These are phyloP conservation scores for Pestalotiopsis sp. DNA, from an alignment of 2,329 filamentous ascomycete genomes.

Conservation along the genomic window DNA sequence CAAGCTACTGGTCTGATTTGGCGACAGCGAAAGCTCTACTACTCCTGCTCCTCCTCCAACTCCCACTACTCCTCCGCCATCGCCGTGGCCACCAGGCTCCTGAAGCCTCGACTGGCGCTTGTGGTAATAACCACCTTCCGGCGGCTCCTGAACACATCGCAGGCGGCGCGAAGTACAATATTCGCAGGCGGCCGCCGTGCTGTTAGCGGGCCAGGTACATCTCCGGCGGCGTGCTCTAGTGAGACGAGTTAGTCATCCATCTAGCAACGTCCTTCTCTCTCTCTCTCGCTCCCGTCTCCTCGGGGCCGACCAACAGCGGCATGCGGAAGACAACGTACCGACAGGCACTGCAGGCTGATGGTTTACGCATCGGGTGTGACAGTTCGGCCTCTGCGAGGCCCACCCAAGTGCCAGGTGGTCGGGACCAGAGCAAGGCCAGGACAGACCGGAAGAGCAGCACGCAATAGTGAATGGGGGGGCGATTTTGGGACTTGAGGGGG, in stretches of 20 bases:
- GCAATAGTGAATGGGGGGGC: background rate
- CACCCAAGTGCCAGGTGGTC: background rate
- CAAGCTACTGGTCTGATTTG: background rate
- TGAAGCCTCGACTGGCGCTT: slow-evolving; percentile 7
- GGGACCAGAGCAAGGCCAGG: background rate
- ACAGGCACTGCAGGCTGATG: slow-evolving; percentile 12
- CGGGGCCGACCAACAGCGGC: background rate
- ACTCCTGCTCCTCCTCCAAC: background rate
- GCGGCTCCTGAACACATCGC: slow-evolving; percentile 11
- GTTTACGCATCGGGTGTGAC: slow-evolving; percentile 11
- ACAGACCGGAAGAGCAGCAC: background rate
- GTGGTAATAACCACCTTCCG: slow-evolving; percentile 13
- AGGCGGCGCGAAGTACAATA: slow-evolving; percentile 12
- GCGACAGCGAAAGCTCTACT: background rate
- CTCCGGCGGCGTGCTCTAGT: slow-evolving; percentile 11
- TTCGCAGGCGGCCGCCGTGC: slow-evolving; percentile 5
- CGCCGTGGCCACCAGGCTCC: background rate
- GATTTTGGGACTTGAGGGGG: background rate
- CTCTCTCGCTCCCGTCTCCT: background rate
- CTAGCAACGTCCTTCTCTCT: background rate
- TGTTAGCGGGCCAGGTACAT: slow-evolving; percentile 7
- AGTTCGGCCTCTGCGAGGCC: background rate
- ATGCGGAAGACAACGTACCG: slow-evolving; percentile 7
- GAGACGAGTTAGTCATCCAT: background rate
- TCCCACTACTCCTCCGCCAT: background rate